Evolutionary conservation across 2,329 filamentous ascomycete species (phyloP).

Genomic region (Ceratocystis eucalypticola): DNA sequence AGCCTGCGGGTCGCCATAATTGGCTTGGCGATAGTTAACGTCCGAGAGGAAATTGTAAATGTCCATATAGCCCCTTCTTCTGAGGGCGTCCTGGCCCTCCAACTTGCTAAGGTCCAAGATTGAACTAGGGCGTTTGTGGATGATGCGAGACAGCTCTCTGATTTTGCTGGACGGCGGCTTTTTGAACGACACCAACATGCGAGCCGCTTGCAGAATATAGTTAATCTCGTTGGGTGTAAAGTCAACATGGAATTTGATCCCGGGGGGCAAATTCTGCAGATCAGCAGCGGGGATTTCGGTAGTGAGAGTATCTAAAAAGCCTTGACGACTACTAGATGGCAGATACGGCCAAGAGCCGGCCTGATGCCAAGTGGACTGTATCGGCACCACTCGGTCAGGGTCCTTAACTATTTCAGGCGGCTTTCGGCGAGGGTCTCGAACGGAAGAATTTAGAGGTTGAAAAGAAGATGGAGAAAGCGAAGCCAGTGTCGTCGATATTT

Average conservation of each 20-base stretch:
- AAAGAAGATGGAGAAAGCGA: background rate
- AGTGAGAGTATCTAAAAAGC: background rate
- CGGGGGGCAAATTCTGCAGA: background rate
- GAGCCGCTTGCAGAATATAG: constrained; percentile 19
- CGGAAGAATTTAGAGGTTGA: background rate
- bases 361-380: background rate
- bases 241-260: constrained; percentile 30
- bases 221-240: constrained; percentile 31
- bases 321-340: background rate
- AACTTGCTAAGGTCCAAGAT: constrained; percentile 16
- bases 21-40: constrained; percentile 25
- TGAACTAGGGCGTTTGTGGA: constrained; percentile 18
- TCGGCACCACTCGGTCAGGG: background rate
- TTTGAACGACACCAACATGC: constrained; percentile 11
- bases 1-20: background rate
- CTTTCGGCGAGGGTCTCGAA: background rate
- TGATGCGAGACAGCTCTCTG: constrained; percentile 20
- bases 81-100: constrained; percentile 20
- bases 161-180: constrained; percentile 14
- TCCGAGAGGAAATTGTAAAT: constrained; percentile 30
- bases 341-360: constrained; percentile 7
- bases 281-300: background rate
- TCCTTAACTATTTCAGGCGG: background rate
- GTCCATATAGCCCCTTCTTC: constrained; percentile 25
- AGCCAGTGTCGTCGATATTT: no score